A percentile compares a stretch with the other conserved stretches of the same genome.
Evolutionary conservation across 192 early-diverging fungal genomes (phyloP).

Genomic region (Cladochytrium replicatum): DNA sequence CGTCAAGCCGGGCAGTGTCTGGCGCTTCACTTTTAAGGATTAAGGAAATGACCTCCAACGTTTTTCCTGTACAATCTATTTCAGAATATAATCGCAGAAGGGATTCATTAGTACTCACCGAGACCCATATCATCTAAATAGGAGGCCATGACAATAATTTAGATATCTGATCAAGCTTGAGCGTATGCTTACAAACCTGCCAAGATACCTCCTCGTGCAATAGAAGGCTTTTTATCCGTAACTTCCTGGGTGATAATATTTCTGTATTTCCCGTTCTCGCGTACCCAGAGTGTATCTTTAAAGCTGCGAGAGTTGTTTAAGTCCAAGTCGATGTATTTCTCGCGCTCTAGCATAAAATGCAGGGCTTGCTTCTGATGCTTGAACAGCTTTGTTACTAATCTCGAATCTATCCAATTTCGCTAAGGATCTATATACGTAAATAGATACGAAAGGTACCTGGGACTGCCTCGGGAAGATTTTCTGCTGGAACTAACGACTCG

Average conservation of each 20-base stretch:
- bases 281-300: conserved; percentile 20
- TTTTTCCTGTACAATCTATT: conserved; percentile 21
- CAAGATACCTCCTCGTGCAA: conserved; percentile 50
- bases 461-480: conserved; percentile 41
- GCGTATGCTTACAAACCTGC: conserved; percentile 20
- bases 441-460: conserved; percentile 22
- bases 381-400: conserved; percentile 46
- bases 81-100: neutral
- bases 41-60: conserved; percentile 38
- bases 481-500: conserved; percentile 35
- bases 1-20: too few relatives aligned
- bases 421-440: neutral
- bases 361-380: conserved; percentile 79
- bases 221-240: conserved; percentile 27
- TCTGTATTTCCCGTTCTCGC: conserved; percentile 2
- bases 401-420: conserved; percentile 11
- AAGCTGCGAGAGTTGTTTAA: conserved; percentile 35
- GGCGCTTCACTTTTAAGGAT: conserved; percentile 17
- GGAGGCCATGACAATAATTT: neutral
- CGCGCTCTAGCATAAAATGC: conserved; percentile 65
- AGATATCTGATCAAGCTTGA: neutral
- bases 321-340: conserved; percentile 52
- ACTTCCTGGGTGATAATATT: conserved; percentile 44
- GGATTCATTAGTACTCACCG: conserved; percentile 13
- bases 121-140: conserved; percentile 44